Base-by-base conservation (phyloP, 495 filamentous ascomycete genomes). In the Lophiotrema nucula region DNA sequence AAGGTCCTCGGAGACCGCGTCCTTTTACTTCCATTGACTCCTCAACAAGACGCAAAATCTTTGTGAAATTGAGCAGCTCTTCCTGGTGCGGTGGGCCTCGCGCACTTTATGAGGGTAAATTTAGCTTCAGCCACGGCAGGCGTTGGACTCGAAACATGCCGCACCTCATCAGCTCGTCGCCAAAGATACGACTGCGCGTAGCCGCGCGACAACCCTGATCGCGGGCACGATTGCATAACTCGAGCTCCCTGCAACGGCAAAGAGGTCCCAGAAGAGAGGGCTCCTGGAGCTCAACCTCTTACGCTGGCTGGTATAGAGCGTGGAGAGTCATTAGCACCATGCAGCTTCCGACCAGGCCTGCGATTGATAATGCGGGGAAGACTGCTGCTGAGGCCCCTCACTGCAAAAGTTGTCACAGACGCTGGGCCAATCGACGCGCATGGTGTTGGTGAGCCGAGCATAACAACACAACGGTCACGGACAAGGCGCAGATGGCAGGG, bases 321-420 rank as follows among this genome's bases (percentile, higher is more conserved):
- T n/a, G n/a, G n/a, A n/a, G n/a, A n/a, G n/a, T n/a, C n/a, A n/a
- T n/a, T n/a, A n/a, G n/a, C n/a, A n/a, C n/a, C n/a, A n/a, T n/a
- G n/a, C n/a, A n/a, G n/a, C n/a, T n/a, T n/a, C n/a, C n/a, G n/a
- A n/a, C n/a, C n/a, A n/a, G n/a, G n/a, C n/a, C n/a, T n/a, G n/a
- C n/a, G n/a, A n/a, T n/a, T 15, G 33, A 57, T 27, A 58, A 51
- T 59, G 56, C 56, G 56, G 56, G 56, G 56, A 59, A 59, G 27
- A 33, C 4, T 24, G 15, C 31, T 8, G 44, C 8, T 22, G 28
- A 50, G 38, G 37, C 45, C 47, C 47, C 47, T 50, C 55, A 33
- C 35, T 35, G 43, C 15, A 49, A 21, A 48, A 57, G 31, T 8
- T 35, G 31, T 35, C 31, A 35, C 15, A 15, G 31, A 15, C 31